Percentiles rank a stretch among this genome's conserved stretches.
Conservation (phyloP, 208 protist genomes). For the Wallacemonas sp. region DNA sequence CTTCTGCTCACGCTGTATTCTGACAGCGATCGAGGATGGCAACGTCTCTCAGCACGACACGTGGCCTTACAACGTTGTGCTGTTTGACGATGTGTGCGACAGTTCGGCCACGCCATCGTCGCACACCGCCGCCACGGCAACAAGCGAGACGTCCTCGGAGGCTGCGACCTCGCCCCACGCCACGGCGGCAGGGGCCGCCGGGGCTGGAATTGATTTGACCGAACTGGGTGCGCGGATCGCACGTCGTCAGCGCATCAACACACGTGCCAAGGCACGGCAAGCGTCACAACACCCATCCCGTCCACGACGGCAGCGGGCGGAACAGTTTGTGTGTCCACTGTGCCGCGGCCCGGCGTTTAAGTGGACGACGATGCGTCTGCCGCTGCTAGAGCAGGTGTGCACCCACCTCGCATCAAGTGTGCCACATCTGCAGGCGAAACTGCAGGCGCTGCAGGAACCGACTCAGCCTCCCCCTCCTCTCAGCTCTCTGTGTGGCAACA, state of each 20-base stretch:
- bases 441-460: constrained; percentile 18
- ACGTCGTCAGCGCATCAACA: background rate
- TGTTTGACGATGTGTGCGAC: constrained; percentile 2
- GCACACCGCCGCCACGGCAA: background rate
- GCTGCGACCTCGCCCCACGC: background rate
- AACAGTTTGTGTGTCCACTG: constrained; percentile 55
- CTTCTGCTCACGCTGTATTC: constrained; percentile 80
- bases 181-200: too few species aligned
- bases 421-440: constrained; percentile 24
- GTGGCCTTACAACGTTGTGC: constrained; percentile 34
- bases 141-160: background rate
- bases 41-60: constrained; percentile 27
- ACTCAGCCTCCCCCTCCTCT: background rate
- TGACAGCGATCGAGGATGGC: constrained; percentile 59
- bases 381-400: constrained; percentile 48
- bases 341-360: constrained; percentile 67
- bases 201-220: too few species aligned
- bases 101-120: too few species aligned
- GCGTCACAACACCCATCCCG: background rate
- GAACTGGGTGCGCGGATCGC: background rate
- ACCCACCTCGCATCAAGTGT: constrained; percentile 12
- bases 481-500: background rate
- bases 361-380: constrained; percentile 61
- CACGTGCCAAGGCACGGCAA: background rate
- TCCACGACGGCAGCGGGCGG: constrained; percentile 11